A percentile compares a stretch with the other conserved stretches of the same genome.
phyloP scores from a whole-genome alignment of 495 filamentous ascomycete genomes.

The Neurospora sp. region DNA sequence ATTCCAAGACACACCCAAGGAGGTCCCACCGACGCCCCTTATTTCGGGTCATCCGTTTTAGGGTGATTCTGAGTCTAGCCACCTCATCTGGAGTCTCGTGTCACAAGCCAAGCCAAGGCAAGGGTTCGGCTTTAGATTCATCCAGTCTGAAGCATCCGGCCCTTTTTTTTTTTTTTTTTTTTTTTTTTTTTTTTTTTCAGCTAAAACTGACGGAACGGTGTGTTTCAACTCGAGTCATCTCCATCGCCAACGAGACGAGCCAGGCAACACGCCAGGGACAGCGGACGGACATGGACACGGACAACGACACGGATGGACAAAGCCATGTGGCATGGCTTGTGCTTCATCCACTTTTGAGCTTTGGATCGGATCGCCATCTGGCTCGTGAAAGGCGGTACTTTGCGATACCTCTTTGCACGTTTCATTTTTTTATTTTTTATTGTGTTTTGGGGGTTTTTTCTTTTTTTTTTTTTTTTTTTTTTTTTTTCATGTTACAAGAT shows the following conservation, averaged over 20 bases:
- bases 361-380: not conserved
- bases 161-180: not conserved
- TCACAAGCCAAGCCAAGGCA: not conserved
- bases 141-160: not conserved
- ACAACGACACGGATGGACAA: not conserved
- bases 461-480: too few relatives aligned
- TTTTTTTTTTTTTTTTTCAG: not conserved
- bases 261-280: not conserved
- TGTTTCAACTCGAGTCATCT: not conserved
- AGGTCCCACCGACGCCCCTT: not conserved
- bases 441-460: too few relatives aligned
- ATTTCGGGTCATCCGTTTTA: not conserved
- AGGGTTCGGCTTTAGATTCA: not conserved
- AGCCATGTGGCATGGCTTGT: not conserved
- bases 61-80: not conserved
- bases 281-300: not conserved
- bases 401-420: not conserved
- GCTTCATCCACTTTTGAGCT: not conserved
- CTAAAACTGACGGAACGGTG: not conserved
- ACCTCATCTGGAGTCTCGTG: not conserved
- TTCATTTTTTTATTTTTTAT: not conserved
- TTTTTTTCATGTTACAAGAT: not conserved
- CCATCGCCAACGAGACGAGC: not conserved
- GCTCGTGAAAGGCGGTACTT: not conserved
- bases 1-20: not conserved